Conservation (phyloP, 2,329 filamentous ascomycete genomes). For the Diplocarpon rosae region DNA sequence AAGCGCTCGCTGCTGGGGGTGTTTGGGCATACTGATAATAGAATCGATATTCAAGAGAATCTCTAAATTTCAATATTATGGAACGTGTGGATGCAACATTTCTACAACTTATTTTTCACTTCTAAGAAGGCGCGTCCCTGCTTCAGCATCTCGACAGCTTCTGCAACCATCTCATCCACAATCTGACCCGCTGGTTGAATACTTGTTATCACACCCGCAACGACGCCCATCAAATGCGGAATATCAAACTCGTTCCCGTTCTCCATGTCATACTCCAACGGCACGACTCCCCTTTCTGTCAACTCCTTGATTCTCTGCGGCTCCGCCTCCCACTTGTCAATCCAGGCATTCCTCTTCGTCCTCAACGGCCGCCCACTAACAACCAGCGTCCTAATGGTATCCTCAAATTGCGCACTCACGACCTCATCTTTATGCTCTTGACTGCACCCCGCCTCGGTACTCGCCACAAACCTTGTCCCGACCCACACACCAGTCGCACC, state of each 20-base stretch:
- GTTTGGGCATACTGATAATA: slow-evolving; percentile 1
- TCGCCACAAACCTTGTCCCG: slow-evolving; percentile 83
- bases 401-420: slow-evolving; percentile 65
- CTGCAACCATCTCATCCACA: slow-evolving; percentile 79
- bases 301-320: slow-evolving; percentile 66
- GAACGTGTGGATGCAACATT: neutral
- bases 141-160: slow-evolving; percentile 59
- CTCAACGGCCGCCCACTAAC: slow-evolving; percentile 72
- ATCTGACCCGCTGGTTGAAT: slow-evolving; percentile 76
- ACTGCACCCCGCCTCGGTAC: slow-evolving; percentile 68
- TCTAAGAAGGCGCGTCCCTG: slow-evolving; percentile 49
- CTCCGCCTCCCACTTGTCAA: slow-evolving; percentile 66
- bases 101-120: slow-evolving; percentile 29
- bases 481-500: slow-evolving; percentile 89
- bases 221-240: slow-evolving; percentile 90
- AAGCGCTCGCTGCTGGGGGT: slow-evolving; percentile 26
- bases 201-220: slow-evolving; percentile 64
- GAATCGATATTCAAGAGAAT: neutral
- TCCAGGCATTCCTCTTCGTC: slow-evolving; percentile 73
- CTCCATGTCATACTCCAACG: slow-evolving; percentile 73
- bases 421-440: slow-evolving; percentile 76
- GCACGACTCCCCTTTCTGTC: slow-evolving; percentile 67
- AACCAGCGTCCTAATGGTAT: slow-evolving; percentile 74
- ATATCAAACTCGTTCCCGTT: slow-evolving; percentile 72
- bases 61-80: too few species aligned